Base-by-base conservation (phyloP, 2,329 filamentous ascomycete genomes). In the Drechslerella coelobrocha region DNA sequence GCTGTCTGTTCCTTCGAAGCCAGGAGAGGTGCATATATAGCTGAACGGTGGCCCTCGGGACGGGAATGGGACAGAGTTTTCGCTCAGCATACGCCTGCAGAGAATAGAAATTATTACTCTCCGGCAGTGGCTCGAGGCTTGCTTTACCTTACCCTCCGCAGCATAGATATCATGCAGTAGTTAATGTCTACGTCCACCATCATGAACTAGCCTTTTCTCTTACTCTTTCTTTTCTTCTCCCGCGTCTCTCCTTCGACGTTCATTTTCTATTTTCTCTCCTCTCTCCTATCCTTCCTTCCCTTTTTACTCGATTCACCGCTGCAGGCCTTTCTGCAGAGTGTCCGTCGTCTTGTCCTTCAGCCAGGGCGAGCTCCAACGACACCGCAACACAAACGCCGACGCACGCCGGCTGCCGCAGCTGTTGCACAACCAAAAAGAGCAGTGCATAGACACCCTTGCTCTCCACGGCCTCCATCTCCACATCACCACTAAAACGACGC, bases 401-500 rank as follows among this genome's bases (percentile, higher is more conserved):
- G 4, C n/a, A 6, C 6, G 29, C 6, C 6, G 29, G 19, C 41
- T 8, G 4, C 41, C 41, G 14, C 10, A 8, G 41, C 9, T 3
- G 41, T 41, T 17, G 41, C 5, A 45, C 41, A 10, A 21, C 10
- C 14, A 3, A 19, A 19, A 2, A 45, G 10, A 45, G 19, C n/a
- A 17, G 14, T 21, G 8, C 12, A 3, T 39, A 9, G 26, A 2
- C 43, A 61, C 56, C 56, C 56, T 61, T 39, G 56, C 51, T 51
- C 45, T 17, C 12, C 9, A 21, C 21, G 5, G n/a, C 57, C 27
- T 69, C 48, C 60, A 50, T 61, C 65, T 69, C 65, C 65, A 59
- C 65, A 69, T 19, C 41, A 19, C n/a, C 9, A 5, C 9, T 41
- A 17, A 41, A 41, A 6, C 37, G 41, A 4, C 19, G 41, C 41